Conservation (phyloP, 2,329 filamentous ascomycete genomes). For the Trichocomaceae sp. region DNA sequence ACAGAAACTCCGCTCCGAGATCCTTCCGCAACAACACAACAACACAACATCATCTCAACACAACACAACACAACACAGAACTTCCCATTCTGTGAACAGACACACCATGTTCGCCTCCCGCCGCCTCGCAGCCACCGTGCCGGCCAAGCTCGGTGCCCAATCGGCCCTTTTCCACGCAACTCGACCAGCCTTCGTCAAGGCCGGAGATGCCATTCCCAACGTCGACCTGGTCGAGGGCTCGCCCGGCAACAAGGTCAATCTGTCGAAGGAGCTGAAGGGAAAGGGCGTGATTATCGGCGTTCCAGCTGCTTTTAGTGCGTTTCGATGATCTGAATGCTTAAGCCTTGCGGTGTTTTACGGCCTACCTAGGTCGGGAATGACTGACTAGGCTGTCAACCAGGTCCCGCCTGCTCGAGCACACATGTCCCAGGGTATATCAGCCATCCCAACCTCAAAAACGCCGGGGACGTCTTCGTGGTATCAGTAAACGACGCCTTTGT, state of each 20-base stretch:
- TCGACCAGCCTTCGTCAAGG: conserved; percentile 53
- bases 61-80: neutral
- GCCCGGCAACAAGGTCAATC: conserved; percentile 86
- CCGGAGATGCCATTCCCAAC: conserved; percentile 72
- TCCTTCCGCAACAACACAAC: neutral
- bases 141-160: conserved; percentile 25
- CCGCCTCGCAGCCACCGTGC: conserved; percentile 28
- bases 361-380: too few species aligned
- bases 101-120: conserved; percentile 33
- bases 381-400: conserved; percentile 22
- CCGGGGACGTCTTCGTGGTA: conserved; percentile 81
- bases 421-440: conserved; percentile 86
- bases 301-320: conserved; percentile 66
- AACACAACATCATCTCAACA: neutral
- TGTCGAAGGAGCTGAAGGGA: conserved; percentile 68
- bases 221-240: conserved; percentile 74
- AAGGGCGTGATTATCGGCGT: conserved; percentile 81
- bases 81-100: too few species aligned
- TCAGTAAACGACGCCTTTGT: conserved; percentile 94
- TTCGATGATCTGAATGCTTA: neutral
- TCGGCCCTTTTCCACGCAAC: conserved; percentile 35
- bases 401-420: conserved; percentile 56
- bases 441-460: conserved; percentile 68
- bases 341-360: too few species aligned
- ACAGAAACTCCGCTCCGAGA: neutral